Conservation (phyloP, 192 early-diverging fungal genomes). For the Rhizophlyctis rosea region DNA sequence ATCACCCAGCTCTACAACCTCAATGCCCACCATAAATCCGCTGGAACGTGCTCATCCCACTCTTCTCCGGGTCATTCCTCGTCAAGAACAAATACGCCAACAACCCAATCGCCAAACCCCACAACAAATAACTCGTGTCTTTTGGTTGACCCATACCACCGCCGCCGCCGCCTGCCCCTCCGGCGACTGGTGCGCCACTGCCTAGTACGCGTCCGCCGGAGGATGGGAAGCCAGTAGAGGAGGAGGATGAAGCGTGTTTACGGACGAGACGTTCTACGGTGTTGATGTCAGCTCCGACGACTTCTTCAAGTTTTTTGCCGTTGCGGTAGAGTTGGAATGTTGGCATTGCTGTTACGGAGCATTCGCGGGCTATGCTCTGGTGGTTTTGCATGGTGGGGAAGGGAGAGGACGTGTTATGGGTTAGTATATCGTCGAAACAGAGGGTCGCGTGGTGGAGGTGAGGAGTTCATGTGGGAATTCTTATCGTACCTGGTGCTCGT, state of each 20-base stretch:
- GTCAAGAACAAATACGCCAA: neutral
- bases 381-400: too few species aligned
- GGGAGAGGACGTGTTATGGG: too few species aligned
- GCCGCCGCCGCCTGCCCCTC: neutral
- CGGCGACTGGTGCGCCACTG: neutral
- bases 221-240: constrained; percentile 9
- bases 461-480: too few species aligned
- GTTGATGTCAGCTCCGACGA: constrained; percentile 51
- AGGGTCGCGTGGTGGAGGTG: too few species aligned
- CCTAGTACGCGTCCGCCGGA: constrained; percentile 17
- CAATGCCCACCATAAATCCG: too few species aligned
- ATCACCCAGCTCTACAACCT: too few species aligned
- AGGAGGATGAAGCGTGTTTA: constrained; percentile 4
- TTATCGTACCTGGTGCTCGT: constrained; percentile 48
- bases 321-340: constrained; percentile 61
- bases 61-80: neutral
- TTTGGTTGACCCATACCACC: too few species aligned
- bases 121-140: neutral
- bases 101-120: neutral
- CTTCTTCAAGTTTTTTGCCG: constrained; percentile 50
- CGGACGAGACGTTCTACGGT: constrained; percentile 35
- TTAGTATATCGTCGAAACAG: too few species aligned
- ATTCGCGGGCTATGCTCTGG: constrained; percentile 31
- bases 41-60: too few species aligned
- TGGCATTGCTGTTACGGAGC: constrained; percentile 65